Percentiles rank a stretch among this genome's conserved stretches.
These are phyloP conservation scores for Botrytis galanthina DNA, from an alignment of 2,329 filamentous ascomycete species.

Conservation along the genomic window DNA sequence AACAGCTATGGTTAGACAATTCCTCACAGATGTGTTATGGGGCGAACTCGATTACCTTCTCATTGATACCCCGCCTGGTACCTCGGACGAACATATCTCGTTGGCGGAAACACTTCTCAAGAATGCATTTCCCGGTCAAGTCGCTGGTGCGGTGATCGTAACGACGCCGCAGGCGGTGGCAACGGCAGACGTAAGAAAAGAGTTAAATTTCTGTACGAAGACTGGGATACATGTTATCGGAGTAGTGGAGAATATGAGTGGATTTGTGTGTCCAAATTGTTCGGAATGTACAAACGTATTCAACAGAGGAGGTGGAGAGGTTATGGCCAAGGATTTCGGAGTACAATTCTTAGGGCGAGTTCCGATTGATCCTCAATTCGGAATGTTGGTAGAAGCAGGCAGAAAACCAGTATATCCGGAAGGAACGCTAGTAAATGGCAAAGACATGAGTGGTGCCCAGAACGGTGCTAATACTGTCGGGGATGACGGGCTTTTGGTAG, in stretches of 20 bases:
- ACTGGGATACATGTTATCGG: conserved; percentile 86
- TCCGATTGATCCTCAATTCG: conserved; percentile 91
- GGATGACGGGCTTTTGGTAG: conserved; percentile 52
- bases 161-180: conserved; percentile 95
- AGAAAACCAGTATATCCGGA: conserved; percentile 63
- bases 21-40: conserved; percentile 90
- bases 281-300: conserved; percentile 92
- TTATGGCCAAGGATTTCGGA: conserved; percentile 83
- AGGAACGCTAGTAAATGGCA: conserved; percentile 61
- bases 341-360: conserved; percentile 83
- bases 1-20: conserved; percentile 97
- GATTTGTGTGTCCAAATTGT: conserved; percentile 78
- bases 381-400: conserved; percentile 77
- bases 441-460: conserved; percentile 45
- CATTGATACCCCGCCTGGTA: conserved; percentile 94
- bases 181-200: conserved; percentile 83
- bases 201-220: conserved; percentile 80
- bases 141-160: conserved; percentile 87
- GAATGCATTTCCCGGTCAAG: conserved; percentile 60
- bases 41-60: conserved; percentile 83
- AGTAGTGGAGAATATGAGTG: conserved; percentile 96
- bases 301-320: conserved; percentile 81
- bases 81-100: conserved; percentile 95
- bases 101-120: conserved; percentile 80
- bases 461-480: conserved; percentile 36